Evolutionary conservation across 2,329 filamentous ascomycete genomes (phyloP).

Genomic region (Pseudogymnoascus sp.): DNA sequence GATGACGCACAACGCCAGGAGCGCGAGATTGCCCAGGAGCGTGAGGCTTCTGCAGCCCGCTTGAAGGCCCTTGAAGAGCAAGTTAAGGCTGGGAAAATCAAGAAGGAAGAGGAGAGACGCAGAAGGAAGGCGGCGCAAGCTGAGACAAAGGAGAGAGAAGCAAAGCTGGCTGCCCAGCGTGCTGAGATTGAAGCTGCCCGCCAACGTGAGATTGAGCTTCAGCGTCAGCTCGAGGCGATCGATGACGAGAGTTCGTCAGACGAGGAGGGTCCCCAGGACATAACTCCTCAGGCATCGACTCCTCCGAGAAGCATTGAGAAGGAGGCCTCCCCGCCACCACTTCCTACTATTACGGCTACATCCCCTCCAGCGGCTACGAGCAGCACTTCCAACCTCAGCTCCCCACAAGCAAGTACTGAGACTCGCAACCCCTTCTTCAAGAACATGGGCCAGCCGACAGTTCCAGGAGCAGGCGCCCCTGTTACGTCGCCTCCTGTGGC

Average conservation of each 20-base stretch:
- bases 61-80: slow-evolving; percentile 89
- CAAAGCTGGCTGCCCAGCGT: slow-evolving; percentile 72
- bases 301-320: slow-evolving; percentile 49
- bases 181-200: slow-evolving; percentile 88
- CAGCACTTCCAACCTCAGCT: slow-evolving; percentile 36
- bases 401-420: slow-evolving; percentile 58
- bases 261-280: slow-evolving; percentile 69
- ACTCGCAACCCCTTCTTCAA: slow-evolving; percentile 94
- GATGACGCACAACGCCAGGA: slow-evolving; percentile 68
- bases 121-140: slow-evolving; percentile 81
- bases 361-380: slow-evolving; percentile 45
- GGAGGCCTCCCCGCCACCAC: slow-evolving; percentile 45
- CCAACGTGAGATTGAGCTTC: slow-evolving; percentile 82
- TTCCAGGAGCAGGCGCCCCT: slow-evolving; percentile 33
- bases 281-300: slow-evolving; percentile 55
- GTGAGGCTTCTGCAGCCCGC: slow-evolving; percentile 72
- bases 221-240: slow-evolving; percentile 73
- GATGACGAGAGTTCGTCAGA: slow-evolving; percentile 71
- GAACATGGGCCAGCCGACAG: slow-evolving; percentile 64
- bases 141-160: slow-evolving; percentile 82
- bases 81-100: slow-evolving; percentile 84
- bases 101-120: slow-evolving; percentile 93
- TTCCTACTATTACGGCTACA: slow-evolving; percentile 38
- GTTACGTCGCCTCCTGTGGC: slow-evolving; percentile 34
- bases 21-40: slow-evolving; percentile 71